phyloP scores from a whole-genome alignment of 1,284 basidiomycete genomes.

The Volvariella volvacea region DNA sequence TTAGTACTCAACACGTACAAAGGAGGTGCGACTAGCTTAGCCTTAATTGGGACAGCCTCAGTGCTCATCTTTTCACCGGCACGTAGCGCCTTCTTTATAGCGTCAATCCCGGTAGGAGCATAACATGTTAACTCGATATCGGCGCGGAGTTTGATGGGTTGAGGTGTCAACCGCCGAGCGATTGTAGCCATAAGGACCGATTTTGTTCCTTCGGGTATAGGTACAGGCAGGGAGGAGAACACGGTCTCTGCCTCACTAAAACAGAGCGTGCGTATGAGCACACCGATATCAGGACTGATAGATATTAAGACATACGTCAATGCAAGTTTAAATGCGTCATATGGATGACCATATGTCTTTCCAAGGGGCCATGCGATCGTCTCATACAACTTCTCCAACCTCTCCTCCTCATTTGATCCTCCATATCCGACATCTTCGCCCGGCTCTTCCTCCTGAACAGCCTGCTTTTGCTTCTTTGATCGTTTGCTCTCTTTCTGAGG shows the following conservation, averaged over 20 bases:
- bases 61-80: slow-evolving; percentile 87
- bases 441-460: slow-evolving; percentile 33
- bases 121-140: slow-evolving; percentile 99
- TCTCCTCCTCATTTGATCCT: slow-evolving; percentile 62
- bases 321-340: slow-evolving; percentile 97
- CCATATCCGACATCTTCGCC: slow-evolving; percentile 32
- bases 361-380: slow-evolving; percentile 92
- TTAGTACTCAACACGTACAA: slow-evolving; percentile 95
- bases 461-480: slow-evolving; percentile 36
- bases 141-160: slow-evolving; percentile 97
- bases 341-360: slow-evolving; percentile 90
- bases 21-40: slow-evolving; percentile 94
- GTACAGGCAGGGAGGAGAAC: slow-evolving; percentile 64
- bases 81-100: slow-evolving; percentile 88
- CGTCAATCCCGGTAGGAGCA: slow-evolving; percentile 95
- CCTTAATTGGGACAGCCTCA: slow-evolving; percentile 93
- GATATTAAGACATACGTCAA: slow-evolving; percentile 62
- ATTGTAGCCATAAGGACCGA: slow-evolving; percentile 80
- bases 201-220: slow-evolving; percentile 57
- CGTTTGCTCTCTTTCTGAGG: slow-evolving; percentile 43
- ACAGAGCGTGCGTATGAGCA: slow-evolving; percentile 5
- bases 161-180: slow-evolving; percentile 91
- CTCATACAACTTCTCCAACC: slow-evolving; percentile 83
- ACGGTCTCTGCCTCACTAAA: slow-evolving; percentile 82
- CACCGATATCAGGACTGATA: slow-evolving; percentile 2